phyloP scores from a whole-genome alignment of 1,284 basidiomycete genomes.

The Agroathelia rolfsii region DNA sequence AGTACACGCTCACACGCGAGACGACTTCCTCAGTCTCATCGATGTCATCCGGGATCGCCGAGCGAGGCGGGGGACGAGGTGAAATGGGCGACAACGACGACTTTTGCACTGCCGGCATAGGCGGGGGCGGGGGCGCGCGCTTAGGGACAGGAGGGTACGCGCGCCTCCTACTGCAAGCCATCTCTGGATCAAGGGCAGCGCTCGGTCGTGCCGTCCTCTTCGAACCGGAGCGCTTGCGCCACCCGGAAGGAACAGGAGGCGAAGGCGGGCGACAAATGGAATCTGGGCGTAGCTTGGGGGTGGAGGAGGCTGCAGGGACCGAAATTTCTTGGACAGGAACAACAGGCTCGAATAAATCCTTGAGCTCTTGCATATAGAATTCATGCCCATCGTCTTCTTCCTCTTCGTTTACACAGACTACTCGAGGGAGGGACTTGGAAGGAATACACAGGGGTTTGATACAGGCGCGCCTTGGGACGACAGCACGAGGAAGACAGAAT shows the following conservation, averaged over 20 bases:
- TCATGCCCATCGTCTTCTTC: slow-evolving; percentile 20
- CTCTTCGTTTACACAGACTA: slow-evolving; percentile 8
- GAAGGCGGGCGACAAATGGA: slow-evolving; percentile 18
- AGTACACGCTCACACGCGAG: slow-evolving; percentile 7
- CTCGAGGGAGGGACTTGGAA: slow-evolving; percentile 7
- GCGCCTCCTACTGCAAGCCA: too few species aligned
- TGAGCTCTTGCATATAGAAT: slow-evolving; percentile 27
- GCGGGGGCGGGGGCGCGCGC: slow-evolving; percentile 9
- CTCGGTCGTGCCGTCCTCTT: slow-evolving; percentile 14
- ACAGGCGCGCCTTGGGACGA: slow-evolving; percentile 20
- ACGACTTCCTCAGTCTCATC: slow-evolving; percentile 15
- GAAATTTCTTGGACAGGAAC: too few species aligned
- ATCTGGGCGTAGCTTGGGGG: slow-evolving; percentile 23
- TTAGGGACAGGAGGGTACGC: slow-evolving; percentile 25
- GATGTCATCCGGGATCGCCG: slow-evolving; percentile 28
- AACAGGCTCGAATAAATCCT: slow-evolving; percentile 24
- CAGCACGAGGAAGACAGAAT: slow-evolving; percentile 15
- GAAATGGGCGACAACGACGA: too few species aligned
- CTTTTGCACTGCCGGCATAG: slow-evolving; percentile 11
- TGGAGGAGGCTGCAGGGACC: slow-evolving; percentile 20
- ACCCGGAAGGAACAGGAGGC: slow-evolving; percentile 13
- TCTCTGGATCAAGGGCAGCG: too few species aligned
- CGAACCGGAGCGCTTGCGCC: slow-evolving; percentile 16
- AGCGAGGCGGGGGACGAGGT: slow-evolving; percentile 30
- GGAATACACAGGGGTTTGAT: slow-evolving; percentile 29